Base-by-base conservation (phyloP, 306 rosid species). In the Sechiopsis laciniata region DNA sequence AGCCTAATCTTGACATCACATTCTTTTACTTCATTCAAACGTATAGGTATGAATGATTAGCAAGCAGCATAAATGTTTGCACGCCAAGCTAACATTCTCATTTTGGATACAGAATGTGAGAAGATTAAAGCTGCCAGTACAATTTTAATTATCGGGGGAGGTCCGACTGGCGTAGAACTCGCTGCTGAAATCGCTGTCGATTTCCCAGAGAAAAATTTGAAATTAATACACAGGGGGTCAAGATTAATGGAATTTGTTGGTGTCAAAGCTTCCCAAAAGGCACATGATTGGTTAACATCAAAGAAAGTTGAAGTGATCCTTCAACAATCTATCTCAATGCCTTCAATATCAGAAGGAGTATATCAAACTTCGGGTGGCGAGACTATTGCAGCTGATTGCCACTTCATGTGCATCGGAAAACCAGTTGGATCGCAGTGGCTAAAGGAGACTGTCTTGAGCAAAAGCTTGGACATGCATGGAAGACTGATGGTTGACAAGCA, bases 91-190 rank as follows among this genome's bases (percentile, higher is more conserved):
- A 17, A 48, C 56, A 48, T 54, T 56, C 20, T 48, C 7, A 56
- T 56, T 71, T 53, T 29, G 26, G 52, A 24, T 45, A 37, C 84
- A 83, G 84, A 78, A 46, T 80, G 14, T 17, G 77, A 73, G 52
- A 79, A 76, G 79, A 83, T 83, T 12, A 73, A 74, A 40, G 80
- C 79, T 16, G 75, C 81, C 21, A 22, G n/a, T 53, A 24, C 86
- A 20, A 26, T 83, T 77, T 57, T 83, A 73, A 76, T 83, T 11
- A 45, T 79, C 13, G 86, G 86, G 61, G 86, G 86, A n/a, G 86
- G 83, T 37, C 86, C 83, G 0, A 79, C 86, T 21, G 83, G 86
- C 8, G 83, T 83, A 16, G 86, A 83, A 76, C 86, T 83, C 10
- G 83, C 86, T 26, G 86, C 77, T 45, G 86, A 83, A 74, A 79